phyloP scores from a whole-genome alignment of 371 early-diverging fungal genomes.

The Mucor indicus region DNA sequence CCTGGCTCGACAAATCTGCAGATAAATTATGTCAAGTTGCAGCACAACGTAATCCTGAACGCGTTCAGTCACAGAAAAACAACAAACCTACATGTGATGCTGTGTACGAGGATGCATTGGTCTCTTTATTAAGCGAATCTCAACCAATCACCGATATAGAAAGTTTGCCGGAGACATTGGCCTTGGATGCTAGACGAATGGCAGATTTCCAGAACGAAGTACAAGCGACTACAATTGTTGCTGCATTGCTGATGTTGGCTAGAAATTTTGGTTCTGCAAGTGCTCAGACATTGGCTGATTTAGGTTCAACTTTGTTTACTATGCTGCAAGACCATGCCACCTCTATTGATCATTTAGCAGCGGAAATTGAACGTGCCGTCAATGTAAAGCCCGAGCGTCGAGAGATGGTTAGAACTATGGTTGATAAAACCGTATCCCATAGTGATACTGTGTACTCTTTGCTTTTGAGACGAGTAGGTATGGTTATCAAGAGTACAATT shows the following conservation, averaged over 20 bases:
- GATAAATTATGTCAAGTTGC: constrained; percentile 34
- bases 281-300: constrained; percentile 5
- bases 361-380: constrained; percentile 36
- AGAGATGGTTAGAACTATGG: constrained; percentile 60
- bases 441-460: constrained; percentile 68
- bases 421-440: constrained; percentile 68
- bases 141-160: constrained; percentile 1
- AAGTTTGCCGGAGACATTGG: constrained; percentile 68
- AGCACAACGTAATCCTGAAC: constrained; percentile 63
- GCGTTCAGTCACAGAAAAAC: constrained; percentile 41
- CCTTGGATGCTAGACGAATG: constrained; percentile 62
- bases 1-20: constrained; percentile 54
- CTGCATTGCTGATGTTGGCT: constrained; percentile 67
- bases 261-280: constrained; percentile 52
- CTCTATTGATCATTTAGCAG: constrained; percentile 47
- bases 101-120: constrained; percentile 64
- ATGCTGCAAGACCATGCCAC: constrained; percentile 53
- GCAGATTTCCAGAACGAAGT: constrained; percentile 62
- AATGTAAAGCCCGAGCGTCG: constrained; percentile 33
- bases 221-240: constrained; percentile 64
- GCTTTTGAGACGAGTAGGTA: constrained; percentile 58
- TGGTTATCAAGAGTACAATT: constrained; percentile 51
- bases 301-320: constrained; percentile 49
- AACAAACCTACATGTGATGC: constrained; percentile 24
- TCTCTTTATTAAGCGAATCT: constrained; percentile 48